Percentiles rank a stretch among this genome's conserved stretches.
These are phyloP conservation scores for Quercus aquifolioides DNA, from an alignment of 306 rosid genomes.

Conservation along the genomic window DNA sequence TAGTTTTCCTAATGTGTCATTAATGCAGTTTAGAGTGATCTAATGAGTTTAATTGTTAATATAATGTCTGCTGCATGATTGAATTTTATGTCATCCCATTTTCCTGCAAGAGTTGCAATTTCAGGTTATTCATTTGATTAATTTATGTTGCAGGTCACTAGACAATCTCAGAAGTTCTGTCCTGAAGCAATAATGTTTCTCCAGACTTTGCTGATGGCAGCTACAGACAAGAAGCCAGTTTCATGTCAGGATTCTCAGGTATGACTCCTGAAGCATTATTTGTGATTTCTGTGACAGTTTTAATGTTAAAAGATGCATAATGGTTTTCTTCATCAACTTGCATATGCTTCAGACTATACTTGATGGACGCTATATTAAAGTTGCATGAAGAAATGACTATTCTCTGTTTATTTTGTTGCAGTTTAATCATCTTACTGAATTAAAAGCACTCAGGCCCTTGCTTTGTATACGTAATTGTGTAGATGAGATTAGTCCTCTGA, in stretches of 20 bases:
- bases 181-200: conserved; percentile 80
- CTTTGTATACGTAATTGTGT: conserved; percentile 39
- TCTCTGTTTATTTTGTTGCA: conserved; percentile 28
- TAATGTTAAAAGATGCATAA: background rate
- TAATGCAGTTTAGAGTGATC: conserved; percentile 10
- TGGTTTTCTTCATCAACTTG: conserved; percentile 1
- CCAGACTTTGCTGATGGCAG: conserved; percentile 47
- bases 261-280: conserved; percentile 19
- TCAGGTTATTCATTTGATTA: conserved; percentile 19
- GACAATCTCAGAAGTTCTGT: conserved; percentile 75
- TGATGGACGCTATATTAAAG: conserved; percentile 9
- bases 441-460: conserved; percentile 52
- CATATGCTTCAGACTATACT: conserved; percentile 2
- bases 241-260: conserved; percentile 59
- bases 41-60: background rate
- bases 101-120: conserved; percentile 11
- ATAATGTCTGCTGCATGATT: conserved; percentile 1
- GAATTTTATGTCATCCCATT: background rate
- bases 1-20: background rate
- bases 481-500: conserved; percentile 50
- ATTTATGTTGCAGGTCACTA: conserved; percentile 52
- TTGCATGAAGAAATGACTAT: conserved; percentile 12
- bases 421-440: conserved; percentile 62
- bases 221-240: conserved; percentile 41
- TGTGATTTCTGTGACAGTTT: conserved; percentile 8